Evolutionary conservation across 805 yeast species (phyloP), one percentile per base, ranked within the genome.

Genomic region (Saitoella complicata): DNA sequence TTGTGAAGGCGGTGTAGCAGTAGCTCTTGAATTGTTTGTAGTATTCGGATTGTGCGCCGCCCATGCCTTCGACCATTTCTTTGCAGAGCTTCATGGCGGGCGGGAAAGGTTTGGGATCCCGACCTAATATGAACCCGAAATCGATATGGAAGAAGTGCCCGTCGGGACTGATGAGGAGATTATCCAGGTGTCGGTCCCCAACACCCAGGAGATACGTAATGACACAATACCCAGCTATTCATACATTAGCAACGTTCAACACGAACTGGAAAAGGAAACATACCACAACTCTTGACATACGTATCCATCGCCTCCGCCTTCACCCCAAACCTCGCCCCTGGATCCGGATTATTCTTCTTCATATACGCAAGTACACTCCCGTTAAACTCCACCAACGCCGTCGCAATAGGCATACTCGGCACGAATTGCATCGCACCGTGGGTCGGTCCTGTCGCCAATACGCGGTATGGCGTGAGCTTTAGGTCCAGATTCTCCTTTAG

Each of bases 71-170:
- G 38, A 91, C 82, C 11, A 91, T 80, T 61, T 91, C 98, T 38
- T 91, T 91, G 0, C 98, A 98, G 36, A 91, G 66, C 57, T 91
- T 91, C 96, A 91, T 91, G 64, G 88, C 69, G 1, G 99, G 99
- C 9, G 99, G 97, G 63, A 91, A 91, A 9, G 97, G 97, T 59
- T 91, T 91, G 1, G 99, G 99, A 60, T 91, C 99, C 44, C 87
- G 78, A 0, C 99, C 99, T 45, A 91, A 65, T 42, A 91, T 88
- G 56, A 91, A 91, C 1, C 99, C 99, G 61, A 84, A 91, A 62
- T 91, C 99, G 1, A 95, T 96, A 62, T 91, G 99, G 74, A 94
- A 88, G 58, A 91, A 91, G 53, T 77, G 83, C 1, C 93, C 79
- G 71, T 88, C 80, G 50, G 77, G 85, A 43, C 78, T 81, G 36